Conservation (phyloP, 1,284 basidiomycete genomes). For the Cutaneotrichosporon mucoides region DNA sequence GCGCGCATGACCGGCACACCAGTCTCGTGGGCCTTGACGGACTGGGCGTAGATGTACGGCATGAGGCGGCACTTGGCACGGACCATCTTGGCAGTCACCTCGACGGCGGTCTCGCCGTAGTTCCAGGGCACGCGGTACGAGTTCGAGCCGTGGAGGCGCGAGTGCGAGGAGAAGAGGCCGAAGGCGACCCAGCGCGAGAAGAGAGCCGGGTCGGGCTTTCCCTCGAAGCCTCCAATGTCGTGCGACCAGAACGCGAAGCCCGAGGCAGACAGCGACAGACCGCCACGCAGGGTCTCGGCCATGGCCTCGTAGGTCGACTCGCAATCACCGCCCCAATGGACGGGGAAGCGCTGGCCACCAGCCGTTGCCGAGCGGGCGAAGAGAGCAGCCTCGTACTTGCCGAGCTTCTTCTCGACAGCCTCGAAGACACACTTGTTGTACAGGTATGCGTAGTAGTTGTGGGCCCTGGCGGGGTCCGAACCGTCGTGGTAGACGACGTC, state of each 20-base stretch:
- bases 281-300: conserved; percentile 67
- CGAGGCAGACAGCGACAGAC: conserved; percentile 61
- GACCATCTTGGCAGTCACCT: conserved; percentile 62
- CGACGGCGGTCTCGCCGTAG: conserved; percentile 66
- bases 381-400: conserved; percentile 63
- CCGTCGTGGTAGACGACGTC: conserved; percentile 62
- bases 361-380: conserved; percentile 64
- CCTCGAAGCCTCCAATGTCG: conserved; percentile 71
- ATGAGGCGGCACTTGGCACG: conserved; percentile 67
- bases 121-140: conserved; percentile 73
- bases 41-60: conserved; percentile 68
- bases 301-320: conserved; percentile 73
- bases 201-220: conserved; percentile 51
- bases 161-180: conserved; percentile 50
- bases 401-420: conserved; percentile 58
- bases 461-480: conserved; percentile 56
- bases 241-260: conserved; percentile 69
- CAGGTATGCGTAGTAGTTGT: conserved; percentile 56
- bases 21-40: conserved; percentile 57
- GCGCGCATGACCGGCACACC: conserved; percentile 65
- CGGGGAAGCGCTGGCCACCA: conserved; percentile 61
- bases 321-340: conserved; percentile 67
- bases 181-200: conserved; percentile 74
- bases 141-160: conserved; percentile 64
- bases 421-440: conserved; percentile 69